Conservation (phyloP, 1,284 basidiomycete species). For the Boletus mariae region DNA sequence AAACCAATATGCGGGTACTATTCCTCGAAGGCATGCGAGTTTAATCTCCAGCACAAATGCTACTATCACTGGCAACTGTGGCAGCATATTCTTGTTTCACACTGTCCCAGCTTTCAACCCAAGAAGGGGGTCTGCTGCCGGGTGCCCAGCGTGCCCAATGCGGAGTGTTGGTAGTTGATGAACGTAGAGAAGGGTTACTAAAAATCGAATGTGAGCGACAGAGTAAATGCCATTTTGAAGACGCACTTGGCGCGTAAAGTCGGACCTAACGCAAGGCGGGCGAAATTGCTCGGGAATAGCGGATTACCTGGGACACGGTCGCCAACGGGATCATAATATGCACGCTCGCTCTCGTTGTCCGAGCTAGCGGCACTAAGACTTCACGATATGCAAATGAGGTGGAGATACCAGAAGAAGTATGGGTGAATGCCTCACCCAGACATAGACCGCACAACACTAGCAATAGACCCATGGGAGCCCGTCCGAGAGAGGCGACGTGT, state of each 20-base stretch:
- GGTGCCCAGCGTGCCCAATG: constrained; percentile 29
- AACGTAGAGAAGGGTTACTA: constrained; percentile 28
- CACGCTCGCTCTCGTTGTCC: constrained; percentile 28
- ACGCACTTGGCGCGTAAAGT: constrained; percentile 55
- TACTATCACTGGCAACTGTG: constrained; percentile 31
- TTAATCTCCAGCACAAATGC: constrained; percentile 25
- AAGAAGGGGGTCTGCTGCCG: constrained; percentile 32
- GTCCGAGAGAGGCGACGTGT: constrained; percentile 28
- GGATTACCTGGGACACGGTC: constrained; percentile 61
- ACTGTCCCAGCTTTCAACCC: constrained; percentile 30
- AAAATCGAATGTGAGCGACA: constrained; percentile 1
- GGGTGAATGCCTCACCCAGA: constrained; percentile 18
- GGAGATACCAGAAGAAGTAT: background rate
- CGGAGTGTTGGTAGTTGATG: constrained; percentile 11
- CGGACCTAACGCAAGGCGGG: constrained; percentile 53
- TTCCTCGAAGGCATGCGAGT: background rate
- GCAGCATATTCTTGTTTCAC: constrained; percentile 33
- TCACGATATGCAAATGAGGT: constrained; percentile 17
- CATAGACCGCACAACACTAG: constrained; percentile 17
- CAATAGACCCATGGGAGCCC: constrained; percentile 28
- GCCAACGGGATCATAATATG: constrained; percentile 42
- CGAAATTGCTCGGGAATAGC: constrained; percentile 65
- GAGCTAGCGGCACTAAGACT: constrained; percentile 14
- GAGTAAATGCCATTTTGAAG: background rate
- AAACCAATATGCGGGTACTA: background rate